phyloP scores from a whole-genome alignment of 129 eudicot genomes.

The Helianthus annuus region HanXRQr2.0-SUNRISE NC_035435.2:151908756-151909255 shows the following conservation, averaged over 20 bases:
- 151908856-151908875: slow-evolving; percentile 68
- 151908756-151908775: slow-evolving; percentile 74
- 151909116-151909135: slow-evolving; percentile 82
- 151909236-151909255: slow-evolving; percentile 63
- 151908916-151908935: slow-evolving; percentile 76
- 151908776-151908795: slow-evolving; percentile 93
- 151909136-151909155: slow-evolving; percentile 78
- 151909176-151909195: slow-evolving; percentile 63
- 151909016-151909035: slow-evolving; percentile 71
- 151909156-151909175: slow-evolving; percentile 84
- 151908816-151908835: slow-evolving; percentile 65
- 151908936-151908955: slow-evolving; percentile 52
- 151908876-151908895: slow-evolving; percentile 67
- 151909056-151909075: slow-evolving; percentile 77
- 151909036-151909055: slow-evolving; percentile 53
- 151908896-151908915: slow-evolving; percentile 62
- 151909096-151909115: slow-evolving; percentile 71
- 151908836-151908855: slow-evolving; percentile 69
- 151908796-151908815: slow-evolving; percentile 80
- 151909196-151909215: slow-evolving; percentile 89
- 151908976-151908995: slow-evolving; percentile 59
- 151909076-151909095: slow-evolving; percentile 84
- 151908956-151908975: slow-evolving; percentile 53
- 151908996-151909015: slow-evolving; percentile 57
- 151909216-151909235: slow-evolving; percentile 67